Evolutionary conservation across 257 asterid genomes (phyloP).

Genomic region (Solanum ahanhuiri): DNA sequence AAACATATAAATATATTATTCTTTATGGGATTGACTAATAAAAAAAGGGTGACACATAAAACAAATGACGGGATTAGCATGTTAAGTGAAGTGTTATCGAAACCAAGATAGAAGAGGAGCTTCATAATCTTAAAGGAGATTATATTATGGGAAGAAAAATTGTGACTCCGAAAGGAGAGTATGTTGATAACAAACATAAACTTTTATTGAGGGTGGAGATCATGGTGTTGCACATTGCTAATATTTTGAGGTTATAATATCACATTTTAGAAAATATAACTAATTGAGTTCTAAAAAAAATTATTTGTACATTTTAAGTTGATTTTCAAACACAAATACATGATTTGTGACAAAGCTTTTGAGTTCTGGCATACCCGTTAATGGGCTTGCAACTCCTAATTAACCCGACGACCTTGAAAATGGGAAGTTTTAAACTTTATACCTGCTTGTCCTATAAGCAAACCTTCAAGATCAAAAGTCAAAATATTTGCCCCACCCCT

Average conservation of each 20-base stretch:
- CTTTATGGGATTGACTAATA: neutral
- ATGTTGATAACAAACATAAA: neutral
- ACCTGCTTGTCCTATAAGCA: too few species aligned
- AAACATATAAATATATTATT: too few species aligned
- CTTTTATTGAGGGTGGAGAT: neutral
- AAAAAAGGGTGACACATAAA: neutral
- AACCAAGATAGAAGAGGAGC: neutral
- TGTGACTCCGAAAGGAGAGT: neutral
- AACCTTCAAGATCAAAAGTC: too few species aligned
- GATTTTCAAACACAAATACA: neutral
- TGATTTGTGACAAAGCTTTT: too few species aligned
- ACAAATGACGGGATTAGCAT: neutral
- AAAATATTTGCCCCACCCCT: too few species aligned
- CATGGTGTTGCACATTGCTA: neutral
- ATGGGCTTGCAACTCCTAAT: too few species aligned
- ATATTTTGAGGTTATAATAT: neutral
- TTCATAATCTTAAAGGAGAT: neutral
- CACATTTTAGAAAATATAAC: neutral
- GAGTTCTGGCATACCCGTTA: too few species aligned
- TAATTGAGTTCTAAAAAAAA: neutral
- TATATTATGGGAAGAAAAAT: neutral
- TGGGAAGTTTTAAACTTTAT: too few species aligned
- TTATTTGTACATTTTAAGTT: neutral
- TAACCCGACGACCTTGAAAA: too few species aligned
- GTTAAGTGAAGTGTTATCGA: too few species aligned